These are phyloP conservation scores for Backusella tarrabulga DNA, from an alignment of 192 early-diverging fungal genomes.

Conservation along the genomic window DNA sequence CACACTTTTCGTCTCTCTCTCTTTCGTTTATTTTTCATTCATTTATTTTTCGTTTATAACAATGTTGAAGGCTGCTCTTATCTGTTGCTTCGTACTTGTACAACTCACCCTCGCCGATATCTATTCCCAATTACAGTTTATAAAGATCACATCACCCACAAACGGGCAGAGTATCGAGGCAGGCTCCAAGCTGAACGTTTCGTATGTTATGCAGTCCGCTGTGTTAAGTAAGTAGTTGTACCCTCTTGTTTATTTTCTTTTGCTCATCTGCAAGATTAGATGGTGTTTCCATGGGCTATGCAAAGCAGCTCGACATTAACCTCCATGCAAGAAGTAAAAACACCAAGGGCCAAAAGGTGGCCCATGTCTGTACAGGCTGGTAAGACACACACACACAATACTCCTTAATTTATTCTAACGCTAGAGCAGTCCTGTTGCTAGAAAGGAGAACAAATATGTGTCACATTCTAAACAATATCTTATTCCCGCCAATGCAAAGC, in stretches of 20 bases:
- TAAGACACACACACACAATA: background rate
- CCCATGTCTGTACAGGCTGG: constrained; percentile 10
- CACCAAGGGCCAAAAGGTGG: constrained; percentile 9
- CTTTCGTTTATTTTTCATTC: background rate
- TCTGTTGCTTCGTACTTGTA: background rate
- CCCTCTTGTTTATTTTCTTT: background rate
- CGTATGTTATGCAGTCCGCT: constrained; percentile 22
- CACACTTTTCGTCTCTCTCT: background rate
- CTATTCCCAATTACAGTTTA: constrained; percentile 30
- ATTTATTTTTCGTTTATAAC: background rate
- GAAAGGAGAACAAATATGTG: constrained; percentile 19
- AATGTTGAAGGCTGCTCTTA: background rate
- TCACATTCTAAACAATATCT: constrained; percentile 21
- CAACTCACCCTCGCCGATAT: constrained; percentile 11
- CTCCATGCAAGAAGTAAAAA: constrained; percentile 24
- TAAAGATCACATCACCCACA: constrained; percentile 22
- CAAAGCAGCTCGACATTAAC: constrained; percentile 14
- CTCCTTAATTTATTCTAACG: background rate
- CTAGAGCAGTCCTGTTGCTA: constrained; percentile 20
- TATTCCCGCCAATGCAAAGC: constrained; percentile 22
- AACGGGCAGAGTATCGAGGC: constrained; percentile 12
- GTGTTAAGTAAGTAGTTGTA: background rate
- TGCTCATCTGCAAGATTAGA: background rate
- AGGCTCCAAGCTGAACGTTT: constrained; percentile 10
- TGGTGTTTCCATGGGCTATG: constrained; percentile 11